A percentile compares a stretch with the other conserved stretches of the same genome.
Conservation (phyloP, 2,329 filamentous ascomycete genomes). For the Teratosphaeria gauchensis region DNA sequence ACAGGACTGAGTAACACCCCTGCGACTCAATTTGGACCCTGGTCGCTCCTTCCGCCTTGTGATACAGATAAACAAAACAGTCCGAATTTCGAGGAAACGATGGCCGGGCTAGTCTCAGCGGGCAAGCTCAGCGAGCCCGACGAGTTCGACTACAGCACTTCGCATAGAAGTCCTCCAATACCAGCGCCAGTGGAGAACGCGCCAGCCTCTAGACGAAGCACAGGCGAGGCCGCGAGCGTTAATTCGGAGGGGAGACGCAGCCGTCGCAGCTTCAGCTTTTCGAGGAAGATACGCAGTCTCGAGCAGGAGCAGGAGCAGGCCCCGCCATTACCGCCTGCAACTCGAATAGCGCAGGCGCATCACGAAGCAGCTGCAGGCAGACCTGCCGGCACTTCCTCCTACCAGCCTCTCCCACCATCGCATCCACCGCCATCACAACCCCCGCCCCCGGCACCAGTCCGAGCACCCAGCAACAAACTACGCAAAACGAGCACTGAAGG, state of each 20-base stretch:
- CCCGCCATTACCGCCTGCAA: conserved; percentile 4
- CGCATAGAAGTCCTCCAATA: conserved; percentile 12
- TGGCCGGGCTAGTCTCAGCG: conserved; percentile 3
- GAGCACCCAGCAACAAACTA: background rate
- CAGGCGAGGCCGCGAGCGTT: background rate
- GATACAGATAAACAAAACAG: background rate
- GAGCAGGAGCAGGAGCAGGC: background rate
- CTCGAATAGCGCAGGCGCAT: conserved; percentile 7
- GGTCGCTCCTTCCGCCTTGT: background rate
- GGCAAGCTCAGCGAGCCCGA: conserved; percentile 6
- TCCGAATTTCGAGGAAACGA: background rate
- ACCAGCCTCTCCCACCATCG: background rate
- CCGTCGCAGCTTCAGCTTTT: background rate
- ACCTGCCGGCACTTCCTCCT: background rate
- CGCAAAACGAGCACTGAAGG: background rate
- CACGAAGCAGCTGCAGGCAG: background rate
- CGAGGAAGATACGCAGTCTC: background rate
- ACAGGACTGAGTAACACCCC: background rate
- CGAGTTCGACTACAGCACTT: conserved; percentile 13
- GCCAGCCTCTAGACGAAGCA: background rate
- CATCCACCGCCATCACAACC: background rate
- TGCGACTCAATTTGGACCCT: background rate
- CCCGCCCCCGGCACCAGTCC: background rate
- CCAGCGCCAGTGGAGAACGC: conserved; percentile 1
- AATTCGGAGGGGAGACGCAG: background rate